Evolutionary conservation across 2,329 filamentous ascomycete genomes (phyloP).

Genomic region (Pezicula carpinea): DNA sequence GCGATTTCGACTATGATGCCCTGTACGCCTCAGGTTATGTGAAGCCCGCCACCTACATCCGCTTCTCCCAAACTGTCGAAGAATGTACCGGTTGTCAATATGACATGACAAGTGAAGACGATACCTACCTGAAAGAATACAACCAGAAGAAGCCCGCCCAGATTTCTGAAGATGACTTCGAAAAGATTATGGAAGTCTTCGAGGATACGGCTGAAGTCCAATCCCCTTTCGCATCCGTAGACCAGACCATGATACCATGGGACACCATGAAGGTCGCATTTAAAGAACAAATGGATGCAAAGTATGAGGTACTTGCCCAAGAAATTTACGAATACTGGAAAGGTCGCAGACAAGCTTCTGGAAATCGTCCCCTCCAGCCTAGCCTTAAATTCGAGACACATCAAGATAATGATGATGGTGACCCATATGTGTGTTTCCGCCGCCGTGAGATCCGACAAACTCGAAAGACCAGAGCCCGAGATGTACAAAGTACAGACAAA

Average conservation of each 20-base stretch:
- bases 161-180: constrained; percentile 87
- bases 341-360: constrained; percentile 57
- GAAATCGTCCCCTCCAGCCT: constrained; percentile 71
- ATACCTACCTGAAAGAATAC: constrained; percentile 75
- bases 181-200: constrained; percentile 91
- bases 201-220: constrained; percentile 80
- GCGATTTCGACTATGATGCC: constrained; percentile 75
- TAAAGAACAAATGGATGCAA: constrained; percentile 42
- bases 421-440: constrained; percentile 97
- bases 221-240: constrained; percentile 84
- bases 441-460: constrained; percentile 90
- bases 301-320: constrained; percentile 57
- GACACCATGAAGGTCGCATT: constrained; percentile 70
- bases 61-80: constrained; percentile 96
- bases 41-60: constrained; percentile 89
- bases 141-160: constrained; percentile 70
- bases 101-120: constrained; percentile 91
- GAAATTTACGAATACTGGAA: constrained; percentile 91
- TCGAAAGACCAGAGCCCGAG: constrained; percentile 88
- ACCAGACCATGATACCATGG: constrained; percentile 78
- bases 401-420: constrained; percentile 88
- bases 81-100: constrained; percentile 88
- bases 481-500: constrained; percentile 92
- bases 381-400: constrained; percentile 90
- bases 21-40: constrained; percentile 77